These are phyloP conservation scores for Dentipellis sp. DNA, from an alignment of 768 basidiomycete species.

Conservation along the genomic window DNA sequence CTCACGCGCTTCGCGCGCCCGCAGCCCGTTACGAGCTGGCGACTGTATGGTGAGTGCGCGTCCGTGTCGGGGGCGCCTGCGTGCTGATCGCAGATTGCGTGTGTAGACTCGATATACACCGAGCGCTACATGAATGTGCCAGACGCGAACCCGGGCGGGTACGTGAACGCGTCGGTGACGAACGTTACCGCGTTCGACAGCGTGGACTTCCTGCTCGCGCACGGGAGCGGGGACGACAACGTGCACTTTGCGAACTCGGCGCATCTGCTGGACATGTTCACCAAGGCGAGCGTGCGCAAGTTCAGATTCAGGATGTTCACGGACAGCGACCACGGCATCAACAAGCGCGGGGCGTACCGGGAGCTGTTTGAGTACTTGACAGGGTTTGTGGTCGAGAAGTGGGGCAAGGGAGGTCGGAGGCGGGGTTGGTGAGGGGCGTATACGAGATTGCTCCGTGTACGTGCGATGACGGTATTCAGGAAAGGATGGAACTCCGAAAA, in stretches of 20 bases:
- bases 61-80: not conserved
- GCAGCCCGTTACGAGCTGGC: constrained; percentile 85
- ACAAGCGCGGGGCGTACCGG: constrained; percentile 61
- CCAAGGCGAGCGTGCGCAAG: constrained; percentile 57
- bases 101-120: constrained; percentile 86
- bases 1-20: not conserved
- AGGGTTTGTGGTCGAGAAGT: constrained; percentile 80
- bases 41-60: constrained; percentile 52
- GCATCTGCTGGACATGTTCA: constrained; percentile 89
- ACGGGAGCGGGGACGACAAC: constrained; percentile 95
- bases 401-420: constrained; percentile 74
- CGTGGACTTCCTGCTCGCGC: constrained; percentile 75
- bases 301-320: constrained; percentile 95
- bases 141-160: constrained; percentile 71
- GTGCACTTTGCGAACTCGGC: constrained; percentile 93
- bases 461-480: no score
- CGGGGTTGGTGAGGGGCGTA: constrained; percentile 41
- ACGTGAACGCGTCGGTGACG: constrained; percentile 80
- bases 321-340: constrained; percentile 85
- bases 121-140: constrained; percentile 95
- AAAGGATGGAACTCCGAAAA: no score
- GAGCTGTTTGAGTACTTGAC: constrained; percentile 88
- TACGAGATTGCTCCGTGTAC: no score
- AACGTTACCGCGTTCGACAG: constrained; percentile 82
- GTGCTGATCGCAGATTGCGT: not conserved